Conservation (phyloP, 495 filamentous ascomycete species). For the Tuber umbilicatum region DNA sequence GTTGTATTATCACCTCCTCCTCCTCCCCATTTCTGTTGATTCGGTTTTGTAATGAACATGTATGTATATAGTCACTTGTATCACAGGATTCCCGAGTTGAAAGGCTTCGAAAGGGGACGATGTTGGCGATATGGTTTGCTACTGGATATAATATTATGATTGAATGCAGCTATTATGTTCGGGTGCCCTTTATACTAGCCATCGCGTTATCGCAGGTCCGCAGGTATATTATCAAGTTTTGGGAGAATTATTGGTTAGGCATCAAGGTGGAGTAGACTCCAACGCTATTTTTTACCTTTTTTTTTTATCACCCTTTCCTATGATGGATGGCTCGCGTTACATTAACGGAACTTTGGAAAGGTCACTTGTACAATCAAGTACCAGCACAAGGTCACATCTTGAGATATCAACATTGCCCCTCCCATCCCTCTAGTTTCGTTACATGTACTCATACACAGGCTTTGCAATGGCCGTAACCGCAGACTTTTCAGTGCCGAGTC, state of each 20-base stretch:
- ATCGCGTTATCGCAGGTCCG: neutral
- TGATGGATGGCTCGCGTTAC: neutral
- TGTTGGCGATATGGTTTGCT: neutral
- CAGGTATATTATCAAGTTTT: neutral
- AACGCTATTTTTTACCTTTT: neutral
- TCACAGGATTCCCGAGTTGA: neutral
- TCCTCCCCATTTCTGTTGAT: neutral
- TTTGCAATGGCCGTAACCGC: neutral
- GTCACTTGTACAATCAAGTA: neutral
- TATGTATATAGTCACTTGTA: neutral
- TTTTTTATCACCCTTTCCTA: neutral
- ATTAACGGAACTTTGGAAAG: neutral
- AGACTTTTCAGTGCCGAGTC: neutral
- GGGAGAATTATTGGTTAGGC: neutral
- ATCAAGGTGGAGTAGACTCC: neutral
- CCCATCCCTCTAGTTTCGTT: neutral
- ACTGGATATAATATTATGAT: neutral
- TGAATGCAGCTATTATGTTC: neutral
- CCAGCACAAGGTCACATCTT: neutral
- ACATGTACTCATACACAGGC: neutral
- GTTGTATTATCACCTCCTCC: neutral
- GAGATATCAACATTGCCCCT: neutral
- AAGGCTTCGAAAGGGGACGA: neutral
- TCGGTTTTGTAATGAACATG: neutral
- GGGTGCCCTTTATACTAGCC: neutral